phyloP scores from a whole-genome alignment of 352 stramenopile genomes.

The Hyaloperonospora arabidopsidis region DNA sequence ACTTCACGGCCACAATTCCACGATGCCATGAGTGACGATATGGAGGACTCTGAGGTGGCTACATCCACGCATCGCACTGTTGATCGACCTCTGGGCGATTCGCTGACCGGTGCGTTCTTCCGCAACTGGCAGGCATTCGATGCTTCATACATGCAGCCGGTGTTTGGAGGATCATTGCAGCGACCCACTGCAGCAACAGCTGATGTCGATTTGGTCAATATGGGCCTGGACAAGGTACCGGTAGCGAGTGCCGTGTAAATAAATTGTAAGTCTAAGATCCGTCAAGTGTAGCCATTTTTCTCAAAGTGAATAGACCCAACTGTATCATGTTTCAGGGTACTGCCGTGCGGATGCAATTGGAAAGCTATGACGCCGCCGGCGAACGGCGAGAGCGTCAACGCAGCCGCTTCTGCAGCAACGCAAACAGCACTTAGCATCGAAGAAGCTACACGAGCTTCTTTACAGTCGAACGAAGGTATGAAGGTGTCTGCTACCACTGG shows the following conservation, averaged over 20 bases:
- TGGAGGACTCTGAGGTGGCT: constrained; percentile 25
- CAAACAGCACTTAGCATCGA: not conserved
- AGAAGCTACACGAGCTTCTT: not conserved
- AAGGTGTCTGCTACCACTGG: constrained; percentile 1
- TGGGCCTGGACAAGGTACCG: too few relatives aligned
- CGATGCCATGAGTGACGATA: constrained; percentile 46
- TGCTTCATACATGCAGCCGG: constrained; percentile 67
- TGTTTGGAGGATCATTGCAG: constrained; percentile 62
- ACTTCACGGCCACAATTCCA: constrained; percentile 66
- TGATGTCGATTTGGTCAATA: too few relatives aligned
- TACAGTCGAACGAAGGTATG: constrained; percentile 5
- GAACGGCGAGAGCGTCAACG: constrained; percentile 7
- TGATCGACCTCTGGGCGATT: constrained; percentile 34
- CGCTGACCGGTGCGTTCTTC: constrained; percentile 55
- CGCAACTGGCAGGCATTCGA: constrained; percentile 76
- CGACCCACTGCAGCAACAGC: constrained; percentile 7
- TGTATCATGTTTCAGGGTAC: constrained; percentile 13
- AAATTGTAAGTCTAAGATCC: too few relatives aligned
- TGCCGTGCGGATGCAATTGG: constrained; percentile 14
- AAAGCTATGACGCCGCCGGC: constrained; percentile 10
- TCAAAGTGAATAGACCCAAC: constrained; percentile 17
- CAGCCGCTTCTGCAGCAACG: not conserved
- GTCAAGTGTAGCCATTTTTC: constrained; percentile 12
- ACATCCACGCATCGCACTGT: constrained; percentile 12
- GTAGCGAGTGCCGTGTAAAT: too few relatives aligned